Conservation (phyloP, 805 yeast species). For the Candida namnaoensis region DNA sequence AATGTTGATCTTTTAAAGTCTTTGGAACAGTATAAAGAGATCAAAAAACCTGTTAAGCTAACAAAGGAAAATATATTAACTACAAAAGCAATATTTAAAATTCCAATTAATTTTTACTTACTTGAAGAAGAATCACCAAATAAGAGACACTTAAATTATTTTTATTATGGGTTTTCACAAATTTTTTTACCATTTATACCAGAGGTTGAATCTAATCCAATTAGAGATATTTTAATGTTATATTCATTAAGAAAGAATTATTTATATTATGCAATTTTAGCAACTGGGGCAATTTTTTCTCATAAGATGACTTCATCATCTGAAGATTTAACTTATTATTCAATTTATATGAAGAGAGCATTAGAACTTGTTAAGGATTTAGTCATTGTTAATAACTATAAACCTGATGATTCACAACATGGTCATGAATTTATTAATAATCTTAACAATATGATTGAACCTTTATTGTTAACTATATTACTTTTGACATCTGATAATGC, state of each 20-base stretch:
- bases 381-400: not conserved
- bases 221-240: slow-evolving; percentile 40
- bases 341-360: slow-evolving; percentile 39
- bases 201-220: slow-evolving; percentile 29
- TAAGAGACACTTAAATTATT: slow-evolving; percentile 11
- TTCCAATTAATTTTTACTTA: slow-evolving; percentile 9
- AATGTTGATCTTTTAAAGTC: too few species aligned
- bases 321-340: slow-evolving; percentile 41
- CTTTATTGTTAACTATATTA: slow-evolving; percentile 43
- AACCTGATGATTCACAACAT: not conserved
- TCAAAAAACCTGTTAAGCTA: too few species aligned
- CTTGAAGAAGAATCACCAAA: slow-evolving; percentile 9
- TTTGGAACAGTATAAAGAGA: too few species aligned
- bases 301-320: slow-evolving; percentile 26
- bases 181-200: slow-evolving; percentile 14
- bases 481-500: slow-evolving; percentile 45
- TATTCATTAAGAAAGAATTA: slow-evolving; percentile 41
- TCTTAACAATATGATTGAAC: slow-evolving; percentile 25
- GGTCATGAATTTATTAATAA: not conserved
- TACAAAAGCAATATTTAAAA: slow-evolving; percentile 5
- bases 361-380: slow-evolving; percentile 18
- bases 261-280: slow-evolving; percentile 44
- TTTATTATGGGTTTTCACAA: slow-evolving; percentile 13
- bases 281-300: slow-evolving; percentile 47
- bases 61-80: slow-evolving; percentile 3